phyloP scores from a whole-genome alignment of 768 basidiomycete genomes.

The Russula vinacea region DNA sequence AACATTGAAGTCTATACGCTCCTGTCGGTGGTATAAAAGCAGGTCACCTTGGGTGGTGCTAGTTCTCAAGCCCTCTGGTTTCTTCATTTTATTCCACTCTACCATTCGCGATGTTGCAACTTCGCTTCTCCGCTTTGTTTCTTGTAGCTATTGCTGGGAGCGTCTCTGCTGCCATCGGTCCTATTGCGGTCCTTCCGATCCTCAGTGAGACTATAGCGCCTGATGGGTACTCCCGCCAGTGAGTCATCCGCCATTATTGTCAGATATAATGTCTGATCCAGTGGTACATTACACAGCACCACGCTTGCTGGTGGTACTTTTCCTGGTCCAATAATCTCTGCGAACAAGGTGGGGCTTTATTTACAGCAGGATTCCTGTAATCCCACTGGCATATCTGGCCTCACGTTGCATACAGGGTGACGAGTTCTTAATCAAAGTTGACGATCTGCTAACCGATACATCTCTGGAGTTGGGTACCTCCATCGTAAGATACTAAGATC shows the following conservation, averaged over 20 bases:
- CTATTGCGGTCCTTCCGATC: too few relatives aligned
- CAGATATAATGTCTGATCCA: neutral
- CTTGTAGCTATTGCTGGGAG: too few relatives aligned
- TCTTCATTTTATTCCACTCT: too few relatives aligned
- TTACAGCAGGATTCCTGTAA: neutral
- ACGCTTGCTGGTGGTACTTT: constrained; percentile 45
- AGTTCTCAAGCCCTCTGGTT: too few relatives aligned
- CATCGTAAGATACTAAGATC: constrained; percentile 43
- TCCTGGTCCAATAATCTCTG: constrained; percentile 49
- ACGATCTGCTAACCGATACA: constrained; percentile 42
- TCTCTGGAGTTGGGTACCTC: constrained; percentile 50
- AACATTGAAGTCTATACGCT: too few relatives aligned
- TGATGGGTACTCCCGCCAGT: neutral
- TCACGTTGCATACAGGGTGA: constrained; percentile 36
- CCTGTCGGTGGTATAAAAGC: too few relatives aligned
- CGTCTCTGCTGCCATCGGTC: too few relatives aligned
- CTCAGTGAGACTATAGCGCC: neutral
- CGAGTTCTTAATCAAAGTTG: constrained; percentile 43
- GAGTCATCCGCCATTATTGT: neutral
- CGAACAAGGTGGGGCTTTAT: constrained; percentile 32
- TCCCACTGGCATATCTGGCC: constrained; percentile 31
- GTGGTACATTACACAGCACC: constrained; percentile 33
- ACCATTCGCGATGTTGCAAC: too few relatives aligned
- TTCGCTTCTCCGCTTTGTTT: too few relatives aligned
- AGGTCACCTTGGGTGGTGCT: too few relatives aligned